Conservation (phyloP, 148 eudicot genomes). For the Rhododendron williamsianum region DNA sequence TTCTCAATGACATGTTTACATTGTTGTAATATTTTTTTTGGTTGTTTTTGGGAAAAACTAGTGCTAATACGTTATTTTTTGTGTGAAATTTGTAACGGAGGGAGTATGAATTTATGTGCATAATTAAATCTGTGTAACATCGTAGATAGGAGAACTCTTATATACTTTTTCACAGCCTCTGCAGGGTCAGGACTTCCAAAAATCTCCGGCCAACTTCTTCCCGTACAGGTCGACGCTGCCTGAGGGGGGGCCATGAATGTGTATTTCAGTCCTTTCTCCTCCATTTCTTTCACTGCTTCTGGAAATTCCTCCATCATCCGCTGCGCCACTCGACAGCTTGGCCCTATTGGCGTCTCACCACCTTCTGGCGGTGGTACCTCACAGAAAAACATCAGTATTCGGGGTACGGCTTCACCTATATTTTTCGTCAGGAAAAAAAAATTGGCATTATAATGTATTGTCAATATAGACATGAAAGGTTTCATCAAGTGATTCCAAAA, state of each 20-base stretch:
- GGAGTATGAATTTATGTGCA: too few species aligned
- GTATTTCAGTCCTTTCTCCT: constrained; percentile 32
- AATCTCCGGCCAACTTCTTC: background rate
- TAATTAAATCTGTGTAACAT: too few species aligned
- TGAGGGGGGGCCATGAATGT: constrained; percentile 31
- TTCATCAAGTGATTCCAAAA: too few species aligned
- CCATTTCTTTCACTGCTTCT: constrained; percentile 34
- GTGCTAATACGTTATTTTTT: too few species aligned
- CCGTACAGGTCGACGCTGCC: background rate
- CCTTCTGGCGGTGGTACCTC: constrained; percentile 48
- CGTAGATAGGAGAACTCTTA: background rate
- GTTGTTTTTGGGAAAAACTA: too few species aligned
- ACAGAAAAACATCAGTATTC: constrained; percentile 38
- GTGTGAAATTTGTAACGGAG: too few species aligned
- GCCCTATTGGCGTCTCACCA: constrained; percentile 45
- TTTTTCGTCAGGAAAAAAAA: background rate
- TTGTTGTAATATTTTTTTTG: too few species aligned
- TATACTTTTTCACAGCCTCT: background rate
- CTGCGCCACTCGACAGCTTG: constrained; percentile 40
- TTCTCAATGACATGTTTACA: too few species aligned
- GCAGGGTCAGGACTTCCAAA: background rate
- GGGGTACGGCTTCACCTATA: constrained; percentile 21
- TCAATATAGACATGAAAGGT: too few species aligned
- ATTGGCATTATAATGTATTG: background rate
- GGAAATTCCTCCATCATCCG: constrained; percentile 46